Conservation (phyloP, 495 filamentous ascomycete species). For the Cairneyella variabilis region DNA sequence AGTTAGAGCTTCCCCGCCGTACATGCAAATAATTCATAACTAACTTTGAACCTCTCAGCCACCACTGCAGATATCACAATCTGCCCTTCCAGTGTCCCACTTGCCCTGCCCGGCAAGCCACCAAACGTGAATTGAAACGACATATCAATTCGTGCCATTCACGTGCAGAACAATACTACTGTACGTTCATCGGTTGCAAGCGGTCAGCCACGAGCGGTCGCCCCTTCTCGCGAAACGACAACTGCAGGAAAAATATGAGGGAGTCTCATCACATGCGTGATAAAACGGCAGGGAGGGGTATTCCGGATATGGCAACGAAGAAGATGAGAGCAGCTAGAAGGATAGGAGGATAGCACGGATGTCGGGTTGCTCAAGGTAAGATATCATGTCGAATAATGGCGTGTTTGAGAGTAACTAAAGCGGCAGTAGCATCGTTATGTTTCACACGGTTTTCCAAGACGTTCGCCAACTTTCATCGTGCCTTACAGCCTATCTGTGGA, state of each 20-base stretch:
- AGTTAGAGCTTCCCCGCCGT: not conserved
- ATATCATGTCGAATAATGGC: too few relatives aligned
- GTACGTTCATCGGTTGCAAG: not conserved
- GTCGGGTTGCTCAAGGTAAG: too few relatives aligned
- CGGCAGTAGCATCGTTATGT: too few relatives aligned
- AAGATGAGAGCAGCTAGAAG: too few relatives aligned
- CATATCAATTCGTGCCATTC: constrained; percentile 4
- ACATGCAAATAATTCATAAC: not conserved
- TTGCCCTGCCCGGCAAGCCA: constrained; percentile 1
- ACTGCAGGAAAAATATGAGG: constrained; percentile 7
- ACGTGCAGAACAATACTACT: constrained; percentile 2
- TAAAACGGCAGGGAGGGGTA: too few relatives aligned
- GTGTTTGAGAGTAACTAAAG: too few relatives aligned
- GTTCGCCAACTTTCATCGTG: too few relatives aligned
- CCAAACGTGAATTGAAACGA: constrained; percentile 5
- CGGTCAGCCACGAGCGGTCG: not conserved
- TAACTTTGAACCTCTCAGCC: constrained; percentile 1
- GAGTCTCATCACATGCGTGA: too few relatives aligned
- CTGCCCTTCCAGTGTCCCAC: constrained; percentile 5
- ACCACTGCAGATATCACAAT: constrained; percentile 7
- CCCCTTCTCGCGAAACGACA: constrained; percentile 6
- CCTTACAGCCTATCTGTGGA: too few relatives aligned
- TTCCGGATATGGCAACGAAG: too few relatives aligned
- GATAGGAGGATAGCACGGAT: too few relatives aligned
- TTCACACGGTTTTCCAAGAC: too few relatives aligned